phyloP scores from a whole-genome alignment of 768 basidiomycete species.

The Nevesoporus exiguus region DNA sequence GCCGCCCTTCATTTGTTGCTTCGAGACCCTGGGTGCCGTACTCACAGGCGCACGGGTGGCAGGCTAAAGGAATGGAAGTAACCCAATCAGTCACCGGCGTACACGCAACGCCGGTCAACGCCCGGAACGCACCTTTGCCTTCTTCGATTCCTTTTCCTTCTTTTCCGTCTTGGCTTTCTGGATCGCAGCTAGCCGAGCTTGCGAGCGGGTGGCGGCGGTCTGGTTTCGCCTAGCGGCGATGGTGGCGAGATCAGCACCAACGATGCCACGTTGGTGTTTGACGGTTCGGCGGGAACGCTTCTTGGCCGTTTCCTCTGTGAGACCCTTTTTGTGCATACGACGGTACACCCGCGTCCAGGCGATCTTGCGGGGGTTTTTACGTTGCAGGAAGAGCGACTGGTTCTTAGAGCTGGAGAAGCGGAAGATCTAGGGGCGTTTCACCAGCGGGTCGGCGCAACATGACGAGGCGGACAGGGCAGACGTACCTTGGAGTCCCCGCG shows the following conservation, averaged over 20 bases:
- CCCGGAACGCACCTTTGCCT: conserved; percentile 57
- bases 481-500: conserved; percentile 93
- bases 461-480: background rate
- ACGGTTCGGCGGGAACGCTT: conserved; percentile 95
- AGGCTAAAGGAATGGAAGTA: conserved; percentile 39
- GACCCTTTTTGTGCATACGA: conserved; percentile 99
- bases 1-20: conserved; percentile 94
- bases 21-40: conserved; percentile 81
- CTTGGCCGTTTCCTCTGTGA: conserved; percentile 99
- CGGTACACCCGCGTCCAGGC: conserved; percentile 94
- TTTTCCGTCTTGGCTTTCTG: conserved; percentile 94
- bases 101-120: background rate
- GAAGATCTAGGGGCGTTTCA: conserved; percentile 63
- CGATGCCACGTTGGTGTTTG: conserved; percentile 97
- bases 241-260: conserved; percentile 89
- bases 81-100: conserved; percentile 4
- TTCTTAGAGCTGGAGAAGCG: conserved; percentile 92
- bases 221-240: conserved; percentile 94
- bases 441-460: background rate
- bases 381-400: conserved; percentile 95
- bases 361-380: conserved; percentile 99
- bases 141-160: conserved; percentile 94
- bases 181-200: conserved; percentile 82
- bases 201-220: conserved; percentile 77
- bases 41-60: conserved; percentile 47